phyloP scores from a whole-genome alignment of 495 filamentous ascomycete genomes.

The Amorphotheca resinae region DNA sequence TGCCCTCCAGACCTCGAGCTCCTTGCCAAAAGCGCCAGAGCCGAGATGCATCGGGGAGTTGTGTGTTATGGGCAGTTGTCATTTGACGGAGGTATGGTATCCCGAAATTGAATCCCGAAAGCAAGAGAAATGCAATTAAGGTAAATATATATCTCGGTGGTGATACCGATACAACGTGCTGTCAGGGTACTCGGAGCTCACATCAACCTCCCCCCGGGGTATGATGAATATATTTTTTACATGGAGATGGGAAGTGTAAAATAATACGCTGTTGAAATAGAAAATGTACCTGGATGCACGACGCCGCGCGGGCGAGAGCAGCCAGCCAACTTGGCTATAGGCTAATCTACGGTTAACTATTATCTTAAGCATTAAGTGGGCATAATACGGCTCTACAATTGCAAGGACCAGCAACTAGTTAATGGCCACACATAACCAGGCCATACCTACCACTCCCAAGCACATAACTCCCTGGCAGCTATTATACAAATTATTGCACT shows the following conservation, averaged over 20 bases:
- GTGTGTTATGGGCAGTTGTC: not conserved
- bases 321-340: not conserved
- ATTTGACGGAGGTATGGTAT: not conserved
- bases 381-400: not conserved
- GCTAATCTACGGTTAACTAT: too few species aligned
- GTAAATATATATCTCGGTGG: not conserved
- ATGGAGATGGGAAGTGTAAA: too few species aligned
- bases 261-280: not conserved
- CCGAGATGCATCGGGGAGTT: not conserved
- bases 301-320: not conserved
- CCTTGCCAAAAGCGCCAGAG: conserved; percentile 3
- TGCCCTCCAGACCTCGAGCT: not conserved
- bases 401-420: not conserved
- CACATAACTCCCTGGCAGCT: not conserved
- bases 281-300: not conserved
- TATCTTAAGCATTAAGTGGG: not conserved
- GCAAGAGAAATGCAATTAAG: not conserved
- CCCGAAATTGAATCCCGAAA: not conserved
- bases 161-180: not conserved
- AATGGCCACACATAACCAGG: not conserved
- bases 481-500: not conserved
- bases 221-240: not conserved
- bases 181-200: not conserved
- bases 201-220: not conserved
- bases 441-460: not conserved